These are phyloP conservation scores for Volvox africanus DNA, from an alignment of 139 green algal species.

Conservation along the genomic window DNA sequence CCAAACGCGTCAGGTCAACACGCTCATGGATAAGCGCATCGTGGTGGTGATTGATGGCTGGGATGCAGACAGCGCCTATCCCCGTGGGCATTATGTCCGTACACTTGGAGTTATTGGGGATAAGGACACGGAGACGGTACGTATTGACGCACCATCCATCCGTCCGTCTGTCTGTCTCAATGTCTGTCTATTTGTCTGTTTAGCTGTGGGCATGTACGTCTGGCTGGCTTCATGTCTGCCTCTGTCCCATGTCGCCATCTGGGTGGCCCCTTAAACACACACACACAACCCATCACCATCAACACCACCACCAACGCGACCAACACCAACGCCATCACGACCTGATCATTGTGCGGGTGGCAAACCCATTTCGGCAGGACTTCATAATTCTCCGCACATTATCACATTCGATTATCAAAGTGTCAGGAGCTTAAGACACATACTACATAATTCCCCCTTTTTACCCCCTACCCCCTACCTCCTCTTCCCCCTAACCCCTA, in stretches of 20 bases:
- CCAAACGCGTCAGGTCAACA: conserved; percentile 85
- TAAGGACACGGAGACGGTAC: conserved; percentile 86
- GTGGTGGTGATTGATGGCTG: conserved; percentile 89
- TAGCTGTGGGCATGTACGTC: background rate
- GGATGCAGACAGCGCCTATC: conserved; percentile 78
- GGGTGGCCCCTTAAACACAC: background rate
- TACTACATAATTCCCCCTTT: no score
- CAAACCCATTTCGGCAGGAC: no score
- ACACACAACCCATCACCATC: background rate
- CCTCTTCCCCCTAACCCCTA: background rate
- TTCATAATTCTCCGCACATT: no score
- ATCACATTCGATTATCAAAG: no score
- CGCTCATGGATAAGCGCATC: conserved; percentile 88
- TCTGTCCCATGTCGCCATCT: background rate
- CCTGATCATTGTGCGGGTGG: no score
- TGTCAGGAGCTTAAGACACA: background rate
- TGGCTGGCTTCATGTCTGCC: no score
- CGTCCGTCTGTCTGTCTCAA: background rate
- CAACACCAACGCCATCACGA: no score
- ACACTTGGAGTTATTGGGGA: conserved; percentile 88
- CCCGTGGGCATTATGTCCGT: conserved; percentile 85
- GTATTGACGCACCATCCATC: background rate
- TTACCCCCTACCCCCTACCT: no score
- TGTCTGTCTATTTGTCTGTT: background rate
- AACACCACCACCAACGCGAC: no score